Evolutionary conservation across 129 eudicot species (phyloP), one percentile per base, ranked within the genome.

Genomic region (Tagetes erecta): DNA sequence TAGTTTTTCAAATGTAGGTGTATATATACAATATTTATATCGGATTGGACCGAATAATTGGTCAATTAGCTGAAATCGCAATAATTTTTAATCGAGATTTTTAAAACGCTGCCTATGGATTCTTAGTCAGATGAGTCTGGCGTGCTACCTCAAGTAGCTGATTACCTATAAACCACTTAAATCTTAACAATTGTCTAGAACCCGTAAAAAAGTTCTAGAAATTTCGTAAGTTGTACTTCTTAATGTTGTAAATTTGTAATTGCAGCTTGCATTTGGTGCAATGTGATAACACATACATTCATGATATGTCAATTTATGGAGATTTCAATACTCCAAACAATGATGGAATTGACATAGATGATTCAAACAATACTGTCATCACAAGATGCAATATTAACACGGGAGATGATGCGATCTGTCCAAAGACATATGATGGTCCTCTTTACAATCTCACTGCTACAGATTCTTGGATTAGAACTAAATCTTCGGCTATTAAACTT

Each of bases 321-420:
- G 88, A 90, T 83, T 94, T 94, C 86, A 88, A 94, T 57, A 84
- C 91, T 6, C 98, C 98, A n/a, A 94, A 94, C 87, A 94, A 94
- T 36, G 98, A 94, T 74, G 98, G 98, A 34, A 94, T 94, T 41
- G 98, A 94, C 66, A 90, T 94, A 51, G 91, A 86, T 52, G 98
- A 94, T 78, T 94, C 98, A 36, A 94, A 94, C 76, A 94, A 94
- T 59, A 94, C 98, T 8, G 57, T 88, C 55, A 90, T 94, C 78
- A 90, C 97, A 53, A 86, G 97, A 77, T 88, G 97, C 84, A 81
- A 60, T 58, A 94, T 94, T 74, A 64, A 94, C 78, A 94, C 98
- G 0, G 98, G 98, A 44, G 98, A 94, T 71, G 98, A 94, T 83
- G 98, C 98, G 45, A 94, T 94, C 52, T 94, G 98, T 65, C 98